A percentile compares a stretch with the other conserved stretches of the same genome.
phyloP scores from a whole-genome alignment of 331 rosid species.

The Erythrophleum ivorense region DNA sequence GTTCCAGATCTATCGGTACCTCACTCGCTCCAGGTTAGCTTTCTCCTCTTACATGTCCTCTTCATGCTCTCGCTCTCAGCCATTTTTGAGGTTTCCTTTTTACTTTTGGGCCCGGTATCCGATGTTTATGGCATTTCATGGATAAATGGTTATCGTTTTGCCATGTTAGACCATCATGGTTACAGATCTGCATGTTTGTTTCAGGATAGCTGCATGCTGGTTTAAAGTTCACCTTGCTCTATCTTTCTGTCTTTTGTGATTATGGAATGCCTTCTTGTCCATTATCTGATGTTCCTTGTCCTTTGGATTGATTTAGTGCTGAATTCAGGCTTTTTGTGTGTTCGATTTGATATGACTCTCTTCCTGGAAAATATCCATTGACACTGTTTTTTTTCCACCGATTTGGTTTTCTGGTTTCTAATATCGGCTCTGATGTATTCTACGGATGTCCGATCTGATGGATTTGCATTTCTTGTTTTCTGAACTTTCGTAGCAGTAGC shows the following conservation, averaged over 20 bases:
- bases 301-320: neutral
- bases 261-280: neutral
- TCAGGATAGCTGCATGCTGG: neutral
- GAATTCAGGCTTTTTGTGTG: conserved; percentile 9
- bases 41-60: neutral
- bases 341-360: conserved; percentile 25
- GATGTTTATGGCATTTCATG: neutral
- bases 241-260: conserved; percentile 18
- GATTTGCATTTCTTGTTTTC: conserved; percentile 6
- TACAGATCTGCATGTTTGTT: conserved; percentile 56
- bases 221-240: neutral
- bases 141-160: neutral
- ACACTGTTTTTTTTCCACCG: neutral
- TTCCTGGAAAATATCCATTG: neutral
- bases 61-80: neutral
- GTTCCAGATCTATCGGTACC: neutral
- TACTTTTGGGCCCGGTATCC: neutral
- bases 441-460: conserved; percentile 7
- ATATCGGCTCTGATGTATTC: neutral
- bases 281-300: neutral
- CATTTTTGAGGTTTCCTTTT: neutral
- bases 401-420: conserved; percentile 17
- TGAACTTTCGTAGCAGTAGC: neutral
- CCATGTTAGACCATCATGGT: neutral
- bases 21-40: conserved; percentile 43